Percentiles rank a stretch among this genome's conserved stretches.
Conservation (phyloP, 2,329 filamentous ascomycete genomes). For the Colletotrichum simmondsii region DNA sequence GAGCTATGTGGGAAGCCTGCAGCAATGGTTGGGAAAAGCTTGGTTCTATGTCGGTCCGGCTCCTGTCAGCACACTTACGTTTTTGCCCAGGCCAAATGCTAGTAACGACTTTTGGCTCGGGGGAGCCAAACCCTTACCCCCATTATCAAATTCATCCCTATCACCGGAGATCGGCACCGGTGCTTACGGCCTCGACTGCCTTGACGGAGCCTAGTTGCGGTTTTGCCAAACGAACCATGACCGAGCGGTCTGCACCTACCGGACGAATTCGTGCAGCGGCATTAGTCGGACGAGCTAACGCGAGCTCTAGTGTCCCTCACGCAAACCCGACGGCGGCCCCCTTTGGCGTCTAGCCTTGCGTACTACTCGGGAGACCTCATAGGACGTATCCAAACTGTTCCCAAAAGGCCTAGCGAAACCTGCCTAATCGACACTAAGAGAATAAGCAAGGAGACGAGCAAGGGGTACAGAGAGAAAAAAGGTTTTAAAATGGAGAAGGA, state of each 20-base stretch:
- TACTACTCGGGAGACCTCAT: not conserved
- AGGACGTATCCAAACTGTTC: not conserved
- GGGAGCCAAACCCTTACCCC: not conserved
- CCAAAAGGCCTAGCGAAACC: constrained; percentile 5
- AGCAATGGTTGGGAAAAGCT: not conserved
- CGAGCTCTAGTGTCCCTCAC: constrained; percentile 17
- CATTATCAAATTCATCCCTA: constrained; percentile 8
- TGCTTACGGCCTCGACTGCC: not conserved
- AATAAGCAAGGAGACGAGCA: constrained; percentile 7
- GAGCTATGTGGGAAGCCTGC: constrained; percentile 11
- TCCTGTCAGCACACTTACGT: not conserved
- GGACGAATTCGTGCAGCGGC: constrained; percentile 26
- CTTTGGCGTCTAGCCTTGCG: not conserved
- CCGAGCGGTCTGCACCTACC: constrained; percentile 29
- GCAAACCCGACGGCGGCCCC: constrained; percentile 4
- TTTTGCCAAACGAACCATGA: constrained; percentile 26
- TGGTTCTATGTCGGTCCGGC: not conserved
- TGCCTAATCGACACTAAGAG: constrained; percentile 19
- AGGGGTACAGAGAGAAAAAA: not conserved
- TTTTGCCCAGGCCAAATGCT: not conserved
- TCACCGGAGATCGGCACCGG: constrained; percentile 23
- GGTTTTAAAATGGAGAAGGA: constrained; percentile 15
- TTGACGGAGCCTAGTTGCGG: not conserved
- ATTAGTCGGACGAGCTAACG: constrained; percentile 21
- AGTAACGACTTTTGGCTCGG: not conserved